These are phyloP conservation scores for Dryas octopetala DNA, from an alignment of 306 rosid species.

Conservation along the genomic window DNA sequence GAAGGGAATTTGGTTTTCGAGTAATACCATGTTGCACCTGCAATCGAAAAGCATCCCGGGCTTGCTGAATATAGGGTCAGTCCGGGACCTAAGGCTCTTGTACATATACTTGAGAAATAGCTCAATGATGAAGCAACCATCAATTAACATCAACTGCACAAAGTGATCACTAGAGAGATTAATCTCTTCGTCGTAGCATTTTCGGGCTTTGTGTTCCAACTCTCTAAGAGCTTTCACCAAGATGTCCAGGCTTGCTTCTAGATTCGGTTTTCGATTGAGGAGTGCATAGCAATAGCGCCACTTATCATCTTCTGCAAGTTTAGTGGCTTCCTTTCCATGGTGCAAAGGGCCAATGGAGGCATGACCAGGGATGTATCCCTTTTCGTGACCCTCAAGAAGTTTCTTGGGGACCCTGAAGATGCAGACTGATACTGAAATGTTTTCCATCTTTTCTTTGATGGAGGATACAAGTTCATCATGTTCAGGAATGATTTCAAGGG, in stretches of 20 bases:
- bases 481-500: conserved; percentile 10
- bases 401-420: conserved; percentile 46
- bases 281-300: conserved; percentile 51
- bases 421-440: conserved; percentile 27
- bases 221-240: conserved; percentile 40
- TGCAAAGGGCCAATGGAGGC: conserved; percentile 63
- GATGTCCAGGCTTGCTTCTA: conserved; percentile 33
- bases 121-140: conserved; percentile 64
- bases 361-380: conserved; percentile 27
- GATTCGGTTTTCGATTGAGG: conserved; percentile 43
- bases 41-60: conserved; percentile 31
- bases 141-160: conserved; percentile 47
- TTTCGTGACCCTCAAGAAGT: not conserved
- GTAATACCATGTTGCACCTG: conserved; percentile 43
- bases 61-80: conserved; percentile 43
- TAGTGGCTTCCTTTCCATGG: not conserved
- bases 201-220: conserved; percentile 42
- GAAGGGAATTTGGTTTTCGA: conserved; percentile 63
- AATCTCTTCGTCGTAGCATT: conserved; percentile 32
- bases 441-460: conserved; percentile 48
- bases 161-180: conserved; percentile 22
- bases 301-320: conserved; percentile 35
- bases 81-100: conserved; percentile 40
- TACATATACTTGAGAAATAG: conserved; percentile 39
- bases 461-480: conserved; percentile 36